Percentiles rank a stretch among this genome's conserved stretches.
Conservation (phyloP, 2,329 filamentous ascomycete species). For the Fusarium austroafricanum region DNA sequence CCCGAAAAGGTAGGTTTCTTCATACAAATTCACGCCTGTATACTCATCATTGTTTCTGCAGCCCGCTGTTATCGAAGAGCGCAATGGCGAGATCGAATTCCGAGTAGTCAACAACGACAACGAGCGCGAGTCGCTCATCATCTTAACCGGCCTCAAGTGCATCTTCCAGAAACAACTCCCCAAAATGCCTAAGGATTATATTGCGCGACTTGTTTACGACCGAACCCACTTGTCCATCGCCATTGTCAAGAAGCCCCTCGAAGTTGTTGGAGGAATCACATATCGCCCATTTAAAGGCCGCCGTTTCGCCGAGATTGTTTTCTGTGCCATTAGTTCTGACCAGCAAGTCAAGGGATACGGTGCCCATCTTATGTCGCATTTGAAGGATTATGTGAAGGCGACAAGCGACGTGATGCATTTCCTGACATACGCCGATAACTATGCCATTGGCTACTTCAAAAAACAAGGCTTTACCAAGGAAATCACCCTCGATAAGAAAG, state of each 20-base stretch:
- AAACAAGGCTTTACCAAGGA: slow-evolving; percentile 99
- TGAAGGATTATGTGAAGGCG: slow-evolving; percentile 98
- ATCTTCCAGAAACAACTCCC: slow-evolving; percentile 99
- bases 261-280: slow-evolving; percentile 96
- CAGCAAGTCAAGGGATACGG: slow-evolving; percentile 99
- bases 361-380: slow-evolving; percentile 95
- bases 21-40: neutral
- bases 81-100: slow-evolving; percentile 94
- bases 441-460: slow-evolving; percentile 98
- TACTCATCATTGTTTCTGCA: slow-evolving; percentile 48
- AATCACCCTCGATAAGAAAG: slow-evolving; percentile 87
- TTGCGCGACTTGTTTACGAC: slow-evolving; percentile 96
- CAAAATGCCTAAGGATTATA: slow-evolving; percentile 99
- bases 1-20: slow-evolving; percentile 79
- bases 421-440: slow-evolving; percentile 98
- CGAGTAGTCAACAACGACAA: slow-evolving; percentile 98
- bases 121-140: slow-evolving; percentile 87
- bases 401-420: slow-evolving; percentile 99
- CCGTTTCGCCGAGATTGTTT: slow-evolving; percentile 97
- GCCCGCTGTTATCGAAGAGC: slow-evolving; percentile 93
- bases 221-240: slow-evolving; percentile 95
- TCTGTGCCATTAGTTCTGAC: slow-evolving; percentile 96
- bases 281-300: slow-evolving; percentile 94
- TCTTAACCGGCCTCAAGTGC: slow-evolving; percentile 94
- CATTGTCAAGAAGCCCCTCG: slow-evolving; percentile 95